Conservation (phyloP, 202 grass and related monocot species). For the Elaeis oleifera region DNA sequence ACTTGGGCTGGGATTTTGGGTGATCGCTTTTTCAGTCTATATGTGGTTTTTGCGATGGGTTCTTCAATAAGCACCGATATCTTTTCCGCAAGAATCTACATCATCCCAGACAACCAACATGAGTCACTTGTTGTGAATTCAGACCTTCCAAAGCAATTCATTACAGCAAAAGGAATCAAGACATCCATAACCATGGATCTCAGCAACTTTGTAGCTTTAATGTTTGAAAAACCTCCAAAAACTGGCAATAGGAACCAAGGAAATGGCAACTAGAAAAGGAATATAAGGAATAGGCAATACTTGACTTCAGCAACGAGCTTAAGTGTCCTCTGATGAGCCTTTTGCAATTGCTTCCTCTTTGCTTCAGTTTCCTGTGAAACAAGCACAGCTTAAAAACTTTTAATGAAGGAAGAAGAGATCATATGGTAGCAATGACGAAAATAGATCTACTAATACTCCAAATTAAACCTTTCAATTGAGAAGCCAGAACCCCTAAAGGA, state of each 20-base stretch:
- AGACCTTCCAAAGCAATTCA: background rate
- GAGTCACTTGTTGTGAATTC: conserved; percentile 1
- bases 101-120: conserved; percentile 1
- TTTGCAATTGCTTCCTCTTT: conserved; percentile 44
- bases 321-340: conserved; percentile 47
- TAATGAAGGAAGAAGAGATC: conserved; percentile 8
- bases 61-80: conserved; percentile 48
- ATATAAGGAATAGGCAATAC: conserved; percentile 26
- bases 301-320: conserved; percentile 80
- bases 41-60: conserved; percentile 41
- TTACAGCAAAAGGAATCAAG: background rate
- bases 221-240: too few species aligned
- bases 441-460: too few species aligned
- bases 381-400: conserved; percentile 1
- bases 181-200: background rate
- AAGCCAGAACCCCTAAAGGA: too few species aligned
- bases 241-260: background rate
- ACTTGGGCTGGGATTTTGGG: conserved; percentile 5
- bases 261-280: background rate
- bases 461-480: too few species aligned
- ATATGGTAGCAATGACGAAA: too few species aligned
- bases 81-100: conserved; percentile 60
- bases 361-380: conserved; percentile 61
- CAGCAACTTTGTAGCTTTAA: too few species aligned
- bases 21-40: conserved; percentile 39